These are phyloP conservation scores for Saccharomyces hybrid DNA, from an alignment of 1,139 yeast species.

Conservation along the genomic window DNA sequence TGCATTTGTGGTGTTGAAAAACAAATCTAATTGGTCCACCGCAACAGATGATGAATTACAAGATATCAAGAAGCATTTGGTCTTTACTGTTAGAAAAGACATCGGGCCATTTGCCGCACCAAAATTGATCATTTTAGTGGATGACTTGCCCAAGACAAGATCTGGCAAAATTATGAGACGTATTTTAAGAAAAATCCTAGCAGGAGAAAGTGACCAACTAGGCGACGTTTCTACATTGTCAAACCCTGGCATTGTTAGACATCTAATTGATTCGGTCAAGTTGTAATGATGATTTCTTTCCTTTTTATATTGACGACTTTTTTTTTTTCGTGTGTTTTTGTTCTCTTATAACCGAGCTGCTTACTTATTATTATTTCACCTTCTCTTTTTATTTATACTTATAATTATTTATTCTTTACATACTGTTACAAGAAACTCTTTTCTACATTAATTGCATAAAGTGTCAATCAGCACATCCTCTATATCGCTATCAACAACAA, in stretches of 20 bases:
- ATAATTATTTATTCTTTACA: neutral
- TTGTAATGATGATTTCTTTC: constrained; percentile 7
- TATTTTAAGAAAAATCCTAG: constrained; percentile 67
- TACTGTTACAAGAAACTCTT: neutral
- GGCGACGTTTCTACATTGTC: constrained; percentile 76
- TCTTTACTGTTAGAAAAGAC: constrained; percentile 67
- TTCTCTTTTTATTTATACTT: neutral
- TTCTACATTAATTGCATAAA: neutral
- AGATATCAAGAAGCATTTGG: constrained; percentile 59
- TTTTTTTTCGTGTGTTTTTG: neutral
- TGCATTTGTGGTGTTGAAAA: constrained; percentile 65
- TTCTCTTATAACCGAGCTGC: neutral
- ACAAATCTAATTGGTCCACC: constrained; percentile 33
- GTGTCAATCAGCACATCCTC: neutral
- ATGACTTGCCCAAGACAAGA: constrained; percentile 76
- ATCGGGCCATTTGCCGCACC: constrained; percentile 86
- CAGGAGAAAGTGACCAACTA: constrained; percentile 71
- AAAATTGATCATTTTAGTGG: constrained; percentile 59
- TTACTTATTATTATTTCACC: neutral
- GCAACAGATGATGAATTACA: constrained; percentile 40
- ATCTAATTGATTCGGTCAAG: constrained; percentile 55
- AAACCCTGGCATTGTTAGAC: constrained; percentile 62
- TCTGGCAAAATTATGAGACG: constrained; percentile 83
- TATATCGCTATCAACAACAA: neutral
- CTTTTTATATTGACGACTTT: neutral